Percentiles rank a stretch among this genome's conserved stretches.
Evolutionary conservation across 192 early-diverging fungal species (phyloP).

Genomic region (Rhizophagus prolifer): DNA sequence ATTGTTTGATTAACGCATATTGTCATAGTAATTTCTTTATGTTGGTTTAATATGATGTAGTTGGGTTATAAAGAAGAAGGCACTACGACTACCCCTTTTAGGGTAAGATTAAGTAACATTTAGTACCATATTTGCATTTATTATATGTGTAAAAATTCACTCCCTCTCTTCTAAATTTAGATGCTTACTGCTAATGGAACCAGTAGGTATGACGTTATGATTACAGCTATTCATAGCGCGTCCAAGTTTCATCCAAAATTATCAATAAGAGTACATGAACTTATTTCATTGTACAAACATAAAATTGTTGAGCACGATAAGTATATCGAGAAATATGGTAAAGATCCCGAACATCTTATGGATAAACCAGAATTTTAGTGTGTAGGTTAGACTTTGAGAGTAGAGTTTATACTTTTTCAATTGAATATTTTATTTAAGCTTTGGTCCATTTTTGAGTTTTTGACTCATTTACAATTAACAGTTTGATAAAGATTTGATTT

Average conservation of each 20-base stretch:
- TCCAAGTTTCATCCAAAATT: slow-evolving; percentile 18
- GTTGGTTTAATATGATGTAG: slow-evolving; percentile 5
- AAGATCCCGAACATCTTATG: slow-evolving; percentile 32
- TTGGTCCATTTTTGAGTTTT: too few species aligned
- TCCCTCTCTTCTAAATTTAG: not conserved
- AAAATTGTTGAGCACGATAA: slow-evolving; percentile 34
- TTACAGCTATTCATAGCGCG: slow-evolving; percentile 33
- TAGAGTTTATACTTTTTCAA: too few species aligned
- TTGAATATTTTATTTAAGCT: too few species aligned
- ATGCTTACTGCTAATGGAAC: slow-evolving; percentile 43
- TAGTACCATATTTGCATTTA: not conserved
- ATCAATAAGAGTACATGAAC: slow-evolving; percentile 27
- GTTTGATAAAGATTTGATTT: too few species aligned
- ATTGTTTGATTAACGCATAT: not conserved
- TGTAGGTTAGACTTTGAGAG: too few species aligned
- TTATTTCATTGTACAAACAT: slow-evolving; percentile 34
- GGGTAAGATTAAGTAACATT: not conserved
- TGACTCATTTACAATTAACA: too few species aligned
- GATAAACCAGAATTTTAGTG: slow-evolving; percentile 29
- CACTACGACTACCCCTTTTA: slow-evolving; percentile 48
- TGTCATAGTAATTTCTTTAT: slow-evolving; percentile 15
- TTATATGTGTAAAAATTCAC: not conserved
- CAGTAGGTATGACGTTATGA: slow-evolving; percentile 40
- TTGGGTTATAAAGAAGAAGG: slow-evolving; percentile 49
- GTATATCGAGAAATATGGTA: slow-evolving; percentile 40